Percentiles rank a stretch among this genome's conserved stretches.
These are phyloP conservation scores for Saccharomycopsis javanensis DNA, from an alignment of 805 yeast species.

Conservation along the genomic window DNA sequence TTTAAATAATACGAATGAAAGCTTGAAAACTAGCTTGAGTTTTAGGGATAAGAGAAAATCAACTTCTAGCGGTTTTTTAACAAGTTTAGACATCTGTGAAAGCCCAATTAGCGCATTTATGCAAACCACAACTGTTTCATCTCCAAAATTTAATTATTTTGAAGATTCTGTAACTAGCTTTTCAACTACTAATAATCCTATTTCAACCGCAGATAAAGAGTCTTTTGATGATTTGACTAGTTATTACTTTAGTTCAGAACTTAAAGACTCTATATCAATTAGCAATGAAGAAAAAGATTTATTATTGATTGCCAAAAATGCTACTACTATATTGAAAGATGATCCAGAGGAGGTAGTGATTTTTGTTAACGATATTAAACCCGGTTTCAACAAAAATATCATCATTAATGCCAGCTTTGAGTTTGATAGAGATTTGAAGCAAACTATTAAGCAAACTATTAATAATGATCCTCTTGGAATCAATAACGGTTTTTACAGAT, in stretches of 20 bases:
- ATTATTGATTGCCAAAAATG: background rate
- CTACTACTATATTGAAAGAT: background rate
- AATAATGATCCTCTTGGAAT: background rate
- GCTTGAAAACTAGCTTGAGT: background rate
- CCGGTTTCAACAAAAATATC: constrained; percentile 16
- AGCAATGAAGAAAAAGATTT: background rate
- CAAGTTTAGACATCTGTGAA: constrained; percentile 1
- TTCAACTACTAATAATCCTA: background rate
- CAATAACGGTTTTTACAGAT: background rate
- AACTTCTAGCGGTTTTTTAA: background rate
- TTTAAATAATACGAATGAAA: background rate
- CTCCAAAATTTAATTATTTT: background rate
- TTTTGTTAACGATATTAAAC: constrained; percentile 15
- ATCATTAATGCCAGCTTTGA: constrained; percentile 8
- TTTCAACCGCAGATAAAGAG: background rate
- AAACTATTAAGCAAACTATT: constrained; percentile 3
- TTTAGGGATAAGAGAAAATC: background rate
- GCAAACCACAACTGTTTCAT: background rate
- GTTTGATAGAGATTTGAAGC: constrained; percentile 9
- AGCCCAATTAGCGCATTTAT: background rate
- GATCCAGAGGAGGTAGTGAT: constrained; percentile 2
- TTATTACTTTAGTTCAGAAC: background rate
- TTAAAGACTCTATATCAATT: background rate
- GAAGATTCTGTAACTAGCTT: background rate
- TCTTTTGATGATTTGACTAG: background rate